Conservation (phyloP, 306 rosid species). For the Pueraria montana region DNA sequence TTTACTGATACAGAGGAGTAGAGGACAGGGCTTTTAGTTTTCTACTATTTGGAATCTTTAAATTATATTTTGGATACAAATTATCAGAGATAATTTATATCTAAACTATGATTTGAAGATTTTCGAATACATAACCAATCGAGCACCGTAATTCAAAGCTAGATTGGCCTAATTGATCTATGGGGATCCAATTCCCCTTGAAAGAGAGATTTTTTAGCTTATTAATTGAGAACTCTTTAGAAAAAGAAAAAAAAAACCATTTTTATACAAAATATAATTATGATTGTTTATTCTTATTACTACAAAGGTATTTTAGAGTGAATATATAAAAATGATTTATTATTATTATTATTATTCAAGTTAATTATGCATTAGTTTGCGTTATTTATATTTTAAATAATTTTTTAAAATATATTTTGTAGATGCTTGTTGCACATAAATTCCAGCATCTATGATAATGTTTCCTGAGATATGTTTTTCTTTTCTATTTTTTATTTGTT, state of each 20-base stretch:
- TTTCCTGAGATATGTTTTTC: not conserved
- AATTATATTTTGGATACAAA: not conserved
- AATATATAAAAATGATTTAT: too few relatives aligned
- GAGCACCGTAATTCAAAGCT: not conserved
- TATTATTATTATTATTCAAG: not conserved
- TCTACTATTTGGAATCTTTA: not conserved
- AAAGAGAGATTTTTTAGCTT: not conserved
- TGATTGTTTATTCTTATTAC: too few relatives aligned
- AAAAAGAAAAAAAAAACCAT: too few relatives aligned
- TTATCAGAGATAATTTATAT: not conserved
- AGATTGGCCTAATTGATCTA: not conserved
- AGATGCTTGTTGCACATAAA: too few relatives aligned
- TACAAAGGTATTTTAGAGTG: too few relatives aligned
- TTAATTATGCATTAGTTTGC: too few relatives aligned
- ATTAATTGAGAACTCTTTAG: not conserved
- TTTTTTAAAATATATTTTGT: too few relatives aligned
- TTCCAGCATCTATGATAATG: not conserved
- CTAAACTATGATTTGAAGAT: not conserved
- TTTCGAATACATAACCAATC: not conserved
- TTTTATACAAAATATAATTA: not conserved
- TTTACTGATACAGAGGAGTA: not conserved
- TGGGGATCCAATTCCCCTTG: not conserved
- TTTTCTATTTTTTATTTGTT: not conserved
- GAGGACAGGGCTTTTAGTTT: conserved; percentile 5
- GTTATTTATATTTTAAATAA: too few relatives aligned